These are phyloP conservation scores for Fusarium redolens DNA, from an alignment of 2,329 filamentous ascomycete genomes.

Conservation along the genomic window DNA sequence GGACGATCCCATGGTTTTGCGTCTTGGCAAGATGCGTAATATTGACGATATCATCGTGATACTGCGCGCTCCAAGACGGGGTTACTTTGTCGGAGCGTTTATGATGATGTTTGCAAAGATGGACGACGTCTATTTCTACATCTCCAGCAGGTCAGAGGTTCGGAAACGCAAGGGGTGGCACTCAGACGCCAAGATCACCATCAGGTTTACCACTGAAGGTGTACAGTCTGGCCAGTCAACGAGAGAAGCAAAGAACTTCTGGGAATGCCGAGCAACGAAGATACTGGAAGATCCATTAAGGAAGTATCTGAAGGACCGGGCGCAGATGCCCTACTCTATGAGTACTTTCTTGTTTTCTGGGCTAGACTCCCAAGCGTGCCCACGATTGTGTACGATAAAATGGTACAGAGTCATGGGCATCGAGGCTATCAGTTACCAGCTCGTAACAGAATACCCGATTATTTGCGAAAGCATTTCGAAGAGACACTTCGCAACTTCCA, in stretches of 20 bases:
- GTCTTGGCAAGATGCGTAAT: neutral
- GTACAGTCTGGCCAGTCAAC: neutral
- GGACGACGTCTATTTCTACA: neutral
- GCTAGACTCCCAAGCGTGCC: neutral
- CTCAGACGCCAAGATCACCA: neutral
- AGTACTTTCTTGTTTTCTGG: conserved; percentile 13
- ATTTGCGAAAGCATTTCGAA: neutral
- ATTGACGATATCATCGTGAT: neutral
- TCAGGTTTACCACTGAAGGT: conserved; percentile 13
- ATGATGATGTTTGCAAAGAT: conserved; percentile 30
- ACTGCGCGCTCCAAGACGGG: conserved; percentile 9
- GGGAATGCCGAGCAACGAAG: conserved; percentile 16
- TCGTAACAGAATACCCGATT: too few relatives aligned
- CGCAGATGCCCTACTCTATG: conserved; percentile 17
- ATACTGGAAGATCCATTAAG: neutral
- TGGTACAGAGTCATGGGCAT: neutral
- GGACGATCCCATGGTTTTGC: neutral
- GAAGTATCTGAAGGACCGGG: neutral
- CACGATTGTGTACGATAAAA: neutral
- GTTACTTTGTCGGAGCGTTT: conserved; percentile 11
- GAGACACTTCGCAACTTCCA: neutral
- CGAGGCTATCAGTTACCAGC: neutral
- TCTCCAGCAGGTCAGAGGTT: neutral
- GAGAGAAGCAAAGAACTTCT: conserved; percentile 27
- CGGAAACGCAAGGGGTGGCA: too few relatives aligned